Base-by-base conservation (phyloP, 345 rosid genomes). In the Sonneratia caseolaris region DNA sequence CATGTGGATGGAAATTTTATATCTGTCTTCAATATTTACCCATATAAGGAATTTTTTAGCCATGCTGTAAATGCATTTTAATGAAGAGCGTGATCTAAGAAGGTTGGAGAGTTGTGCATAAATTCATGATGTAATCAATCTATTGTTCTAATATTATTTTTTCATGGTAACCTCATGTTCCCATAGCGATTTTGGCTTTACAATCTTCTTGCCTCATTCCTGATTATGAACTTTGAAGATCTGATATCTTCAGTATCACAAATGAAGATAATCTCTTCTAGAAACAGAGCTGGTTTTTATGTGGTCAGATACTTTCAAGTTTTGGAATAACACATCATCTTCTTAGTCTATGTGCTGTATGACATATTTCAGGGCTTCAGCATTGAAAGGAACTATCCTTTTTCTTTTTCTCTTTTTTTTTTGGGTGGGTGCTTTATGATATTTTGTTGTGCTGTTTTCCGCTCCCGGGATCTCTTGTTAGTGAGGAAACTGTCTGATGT, bases 401-500 rank as follows among this genome's bases (percentile, higher is more conserved):
- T 57, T 57, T 27, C 0, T 22, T 57, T 57, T 7, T 57, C 45
- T 42, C 10, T 42, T 42, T 42, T 27, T 27, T 27, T 27, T 27
- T 27, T 27, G 32, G 32, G 32, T 27, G 32, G 32, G 22, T 62
- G 19, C 35, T 24, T 1, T 24, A 9, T 57, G 64, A 57, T 57
- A 62, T 65, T 32, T n/a, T 45, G 42, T 24, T 42, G 51, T 32
- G 43, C 47, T 38, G 3, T 43, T 61, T 24, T 7, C 22, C 7
- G n/a, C 37, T 69, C 37, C 55, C 24, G 40, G 2, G n/a, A 1
- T 24, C 43, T 73, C 21, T 11, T 49, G 38, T 4, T 37, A 24
- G 66, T 48, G 35, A 42, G 27, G 38, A 51, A 70, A 77, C 71
- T 45, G 32, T 21, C 61, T 76, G 69, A 53, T 69, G 66, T 64